phyloP scores from a whole-genome alignment of 768 basidiomycete species.

The Terana coerulea region DNA sequence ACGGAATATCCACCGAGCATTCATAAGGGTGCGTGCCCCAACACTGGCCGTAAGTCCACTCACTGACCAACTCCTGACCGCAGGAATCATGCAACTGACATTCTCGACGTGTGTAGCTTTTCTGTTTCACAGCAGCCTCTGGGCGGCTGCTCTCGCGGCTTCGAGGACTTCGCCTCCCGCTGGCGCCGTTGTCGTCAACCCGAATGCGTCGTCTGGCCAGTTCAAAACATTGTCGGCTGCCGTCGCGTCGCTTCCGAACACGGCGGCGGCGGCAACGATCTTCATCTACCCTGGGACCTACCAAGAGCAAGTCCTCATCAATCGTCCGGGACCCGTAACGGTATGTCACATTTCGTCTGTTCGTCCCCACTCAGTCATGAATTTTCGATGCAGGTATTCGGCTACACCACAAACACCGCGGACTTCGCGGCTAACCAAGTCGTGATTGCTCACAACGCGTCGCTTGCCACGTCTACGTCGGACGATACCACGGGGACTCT shows the following conservation, averaged over 20 bases:
- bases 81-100: too few species aligned
- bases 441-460: slow-evolving; percentile 3
- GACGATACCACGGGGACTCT: slow-evolving; percentile 1
- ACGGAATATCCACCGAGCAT: too few species aligned
- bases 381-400: not conserved
- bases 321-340: not conserved
- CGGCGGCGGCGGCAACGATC: not conserved
- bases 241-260: slow-evolving; percentile 1
- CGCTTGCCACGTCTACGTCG: not conserved
- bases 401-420: not conserved
- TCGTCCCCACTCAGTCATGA: too few species aligned
- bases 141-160: not conserved
- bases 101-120: too few species aligned
- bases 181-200: not conserved
- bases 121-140: too few species aligned
- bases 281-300: slow-evolving; percentile 2
- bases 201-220: not conserved
- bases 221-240: not conserved
- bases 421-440: not conserved
- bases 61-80: too few species aligned
- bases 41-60: too few species aligned
- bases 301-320: not conserved
- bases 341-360: not conserved
- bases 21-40: too few species aligned
- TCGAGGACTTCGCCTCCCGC: not conserved